Percentiles rank a stretch among this genome's conserved stretches.
phyloP scores from a whole-genome alignment of 1,284 basidiomycete genomes.

The Sanghuangporus baumii region DNA sequence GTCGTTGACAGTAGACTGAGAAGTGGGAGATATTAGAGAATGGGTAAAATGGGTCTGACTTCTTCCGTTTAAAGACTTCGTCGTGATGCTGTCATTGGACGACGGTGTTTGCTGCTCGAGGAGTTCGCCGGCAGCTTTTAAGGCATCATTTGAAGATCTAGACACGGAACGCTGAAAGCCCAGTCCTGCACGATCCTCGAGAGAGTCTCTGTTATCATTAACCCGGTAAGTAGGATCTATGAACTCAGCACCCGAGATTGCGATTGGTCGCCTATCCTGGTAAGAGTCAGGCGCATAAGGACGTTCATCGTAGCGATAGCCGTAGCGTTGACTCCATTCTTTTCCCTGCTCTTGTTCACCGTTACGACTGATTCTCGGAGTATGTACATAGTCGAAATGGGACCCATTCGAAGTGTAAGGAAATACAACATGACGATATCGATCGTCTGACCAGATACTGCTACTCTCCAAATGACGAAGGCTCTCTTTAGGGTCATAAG shows the following conservation, averaged over 20 bases:
- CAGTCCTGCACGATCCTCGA: constrained; percentile 1
- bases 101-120: too few species aligned
- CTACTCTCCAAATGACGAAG: neutral
- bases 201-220: constrained; percentile 4
- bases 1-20: constrained; percentile 5
- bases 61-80: neutral
- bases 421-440: neutral
- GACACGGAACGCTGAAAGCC: neutral
- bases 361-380: neutral
- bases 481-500: constrained; percentile 16
- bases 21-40: neutral
- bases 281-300: neutral
- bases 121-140: neutral
- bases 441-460: neutral
- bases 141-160: neutral
- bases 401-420: constrained; percentile 2
- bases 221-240: neutral
- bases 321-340: neutral
- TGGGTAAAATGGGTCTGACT: neutral
- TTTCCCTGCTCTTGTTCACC: neutral
- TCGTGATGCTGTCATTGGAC: too few species aligned
- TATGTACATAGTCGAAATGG: constrained; percentile 2
- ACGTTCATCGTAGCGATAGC: constrained; percentile 10
- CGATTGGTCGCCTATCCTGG: neutral
- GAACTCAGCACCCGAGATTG: neutral